Base-by-base conservation (phyloP, 805 yeast genomes). In the Metschnikowia gruessii region DNA sequence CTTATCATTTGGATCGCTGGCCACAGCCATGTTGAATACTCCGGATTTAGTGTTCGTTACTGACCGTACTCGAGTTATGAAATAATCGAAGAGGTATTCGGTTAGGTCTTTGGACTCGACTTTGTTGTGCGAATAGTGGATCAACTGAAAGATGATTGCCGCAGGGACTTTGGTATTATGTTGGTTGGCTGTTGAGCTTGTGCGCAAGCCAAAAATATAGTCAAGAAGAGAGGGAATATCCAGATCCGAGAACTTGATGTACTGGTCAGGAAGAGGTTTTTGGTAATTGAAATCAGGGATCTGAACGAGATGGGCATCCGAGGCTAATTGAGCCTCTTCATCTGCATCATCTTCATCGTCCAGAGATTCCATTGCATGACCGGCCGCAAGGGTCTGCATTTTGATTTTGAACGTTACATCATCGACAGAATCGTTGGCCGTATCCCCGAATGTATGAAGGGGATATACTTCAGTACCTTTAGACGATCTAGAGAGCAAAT, bases 121-220 rank as follows among this genome's bases (percentile, higher is more conserved):
- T 53, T 78, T 77, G 45, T 72, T 71, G 52, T 80, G 82, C 1
- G 89, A 80, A 57, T 82, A 86, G 54, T 92, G 67, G n/a, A 85
- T 62, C 58, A 86, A 76, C 61, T 85, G 92, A 55, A 75, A 86
- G 0, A 84, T 65, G 5, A 85, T 73, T 1, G 87, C 81, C 0
- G 94, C 90, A 0, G 92, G 89, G 19, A 80, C 66, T 28, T 75
- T 70, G 4, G 83, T 65, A 38, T 74, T 73, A 48, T 76, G 79
- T 46, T 75, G 80, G 37, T 46, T 56, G 5, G 62, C 46, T 1
- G 57, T 38, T 33, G 68, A 61, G 6, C 72, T 64, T 19, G 70
- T 74, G 53, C 80, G 73, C 35, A 79, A 58, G 13, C 59, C 55
- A 48, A 78, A 76, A 17, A 77, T 66, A 50, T 70, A 78, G 49